These are phyloP conservation scores for Coelastrella sp. DNA, from an alignment of 139 green algal species.

Conservation along the genomic window DNA sequence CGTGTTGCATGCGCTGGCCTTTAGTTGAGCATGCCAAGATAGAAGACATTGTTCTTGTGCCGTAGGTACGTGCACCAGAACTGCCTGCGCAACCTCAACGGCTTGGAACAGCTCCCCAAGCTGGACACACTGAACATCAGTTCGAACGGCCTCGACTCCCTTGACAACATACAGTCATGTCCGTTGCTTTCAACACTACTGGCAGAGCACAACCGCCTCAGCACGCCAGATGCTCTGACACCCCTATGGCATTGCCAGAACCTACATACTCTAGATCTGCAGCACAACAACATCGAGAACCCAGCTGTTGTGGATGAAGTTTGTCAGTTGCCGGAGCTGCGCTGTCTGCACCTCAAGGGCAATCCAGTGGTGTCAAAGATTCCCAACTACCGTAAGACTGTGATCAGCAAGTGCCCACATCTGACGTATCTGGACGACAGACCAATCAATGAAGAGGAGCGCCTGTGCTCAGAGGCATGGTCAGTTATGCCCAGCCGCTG, in stretches of 20 bases:
- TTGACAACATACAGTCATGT: constrained; percentile 69
- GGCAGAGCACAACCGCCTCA: constrained; percentile 76
- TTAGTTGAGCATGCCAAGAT: not conserved
- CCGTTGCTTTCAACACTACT: constrained; percentile 78
- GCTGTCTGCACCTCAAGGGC: constrained; percentile 90
- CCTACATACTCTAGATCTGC: constrained; percentile 82
- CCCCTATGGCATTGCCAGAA: constrained; percentile 62
- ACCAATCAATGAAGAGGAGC: constrained; percentile 85
- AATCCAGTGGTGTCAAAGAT: constrained; percentile 85
- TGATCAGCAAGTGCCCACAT: constrained; percentile 70
- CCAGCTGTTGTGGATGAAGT: constrained; percentile 60
- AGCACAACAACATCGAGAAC: constrained; percentile 83
- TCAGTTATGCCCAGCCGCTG: constrained; percentile 42
- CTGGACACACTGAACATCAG: constrained; percentile 90
- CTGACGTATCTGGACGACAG: constrained; percentile 92
- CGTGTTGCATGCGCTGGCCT: not conserved
- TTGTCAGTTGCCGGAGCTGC: constrained; percentile 76
- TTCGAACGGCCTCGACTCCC: constrained; percentile 77
- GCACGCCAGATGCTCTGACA: constrained; percentile 55
- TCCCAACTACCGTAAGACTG: constrained; percentile 81
- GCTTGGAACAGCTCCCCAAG: constrained; percentile 60
- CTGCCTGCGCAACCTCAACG: constrained; percentile 70
- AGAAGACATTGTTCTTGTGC: not conserved
- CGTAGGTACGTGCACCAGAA: constrained; percentile 92
- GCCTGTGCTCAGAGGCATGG: constrained; percentile 81